Evolutionary conservation across 1,284 basidiomycete genomes (phyloP), one percentile per base, ranked within the genome.

Genomic region (Inonotus hispidus): DNA sequence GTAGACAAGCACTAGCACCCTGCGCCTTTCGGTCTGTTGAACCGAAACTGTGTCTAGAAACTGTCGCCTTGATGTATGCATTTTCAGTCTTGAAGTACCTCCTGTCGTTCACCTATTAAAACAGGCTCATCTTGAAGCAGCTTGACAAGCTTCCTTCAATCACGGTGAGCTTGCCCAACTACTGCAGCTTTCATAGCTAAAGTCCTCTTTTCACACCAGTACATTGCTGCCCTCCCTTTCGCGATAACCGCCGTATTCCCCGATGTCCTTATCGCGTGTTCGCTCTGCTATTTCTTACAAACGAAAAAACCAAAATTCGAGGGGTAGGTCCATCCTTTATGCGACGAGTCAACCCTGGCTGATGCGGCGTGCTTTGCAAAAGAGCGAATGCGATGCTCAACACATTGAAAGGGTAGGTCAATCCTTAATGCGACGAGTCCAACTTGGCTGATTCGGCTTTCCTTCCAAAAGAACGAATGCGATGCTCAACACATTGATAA

Each of bases 331-430:
- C 16, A 11, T 1, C 46, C 14, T 3, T n/a, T 16, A 29, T 49
- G 13, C 46, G 47, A 49, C 8, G n/a, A 16, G 6, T 7, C n/a
- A 43, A 43, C 2, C 13, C 21, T 14, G 21, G 41, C 16, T 45
- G 41, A 21, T 4, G 13, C 41, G 14, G 3, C 21, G 41, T 45
- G 41, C 16, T 45, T 29, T 49, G 45, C 25, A 27, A 14, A 38
- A 75, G 77, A 46, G 78, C 77, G 1, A 76, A 79, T 56, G 68
- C 65, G 52, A 64, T 79, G 19, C 74, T 79, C 52, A 75, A 75
- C 62, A 73, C 68, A 38, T 67, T 80, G 19, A 75, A 79, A 3
- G 68, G 79, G 19, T 77, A 74, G 4, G 77, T 79, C 49, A 77
- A 79, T 64, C 74, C 14, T 3, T n/a, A 8, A 29, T 49, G 13